Evolutionary conservation across 208 protist genomes (phyloP), one percentile per base, ranked within the genome.

Genomic region (Acanthamoeba royreba): DNA sequence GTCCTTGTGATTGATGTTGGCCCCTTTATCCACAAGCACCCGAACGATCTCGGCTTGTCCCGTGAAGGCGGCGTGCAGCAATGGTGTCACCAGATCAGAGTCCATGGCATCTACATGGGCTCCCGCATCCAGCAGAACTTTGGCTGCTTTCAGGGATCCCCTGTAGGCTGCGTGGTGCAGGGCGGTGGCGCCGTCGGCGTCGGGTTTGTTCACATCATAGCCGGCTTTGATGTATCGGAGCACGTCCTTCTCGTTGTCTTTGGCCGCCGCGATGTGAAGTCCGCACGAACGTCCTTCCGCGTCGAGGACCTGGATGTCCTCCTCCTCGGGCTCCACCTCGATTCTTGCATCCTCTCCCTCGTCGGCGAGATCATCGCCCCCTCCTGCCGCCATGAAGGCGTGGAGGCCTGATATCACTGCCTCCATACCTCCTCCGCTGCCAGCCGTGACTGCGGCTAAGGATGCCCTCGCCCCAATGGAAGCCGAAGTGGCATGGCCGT

Each of bases 21-120:
- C 72, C 4, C 40, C 40, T 61, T 85, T 85, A 25, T 25, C n/a
- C n/a, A 85, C 38, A 25, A 85, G 40, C 22, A 46, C n/a, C 72
- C 38, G 25, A 25, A 85, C 33, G n/a, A 85, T 43, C n/a, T 31
- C 72, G 17, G 8, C 46, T 22, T 55, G 42, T 19, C 79, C 79
- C 79, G 53, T 88, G 79, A 88, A 88, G 13, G 79, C 79, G 19
- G 79, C 42, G 47, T 88, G 79, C 42, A 88, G 79, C 79, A 88
- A 33, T 4, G 85, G 47, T 15, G 85, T 92, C 8, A 19, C 86
- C 22, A 9, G 19, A 7, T 52, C 79, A 28, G 40, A 28, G 61
- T 92, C 86, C 1, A 40, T 45, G 46, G 86, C 55, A 33, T 85
- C 72, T 1, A 42, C 35, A 7, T 46, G n/a, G 7, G 72, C n/a